Percentiles rank a stretch among this genome's conserved stretches.
phyloP scores from a whole-genome alignment of 768 basidiomycete species.

The Xerocomellus chrysenteron region DNA sequence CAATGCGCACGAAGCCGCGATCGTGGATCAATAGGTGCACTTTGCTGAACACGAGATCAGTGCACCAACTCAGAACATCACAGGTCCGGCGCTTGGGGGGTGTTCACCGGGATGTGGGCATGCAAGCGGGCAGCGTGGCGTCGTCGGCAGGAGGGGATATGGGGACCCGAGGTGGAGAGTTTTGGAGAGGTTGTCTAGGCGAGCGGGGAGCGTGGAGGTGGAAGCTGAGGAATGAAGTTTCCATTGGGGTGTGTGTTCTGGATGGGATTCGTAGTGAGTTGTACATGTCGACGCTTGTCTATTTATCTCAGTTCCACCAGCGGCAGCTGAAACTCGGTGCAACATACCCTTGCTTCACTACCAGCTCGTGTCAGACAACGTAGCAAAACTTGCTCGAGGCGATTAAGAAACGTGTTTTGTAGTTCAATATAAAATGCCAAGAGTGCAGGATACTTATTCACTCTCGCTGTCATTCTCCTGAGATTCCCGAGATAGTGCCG shows the following conservation, averaged over 20 bases:
- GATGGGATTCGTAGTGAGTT: neutral
- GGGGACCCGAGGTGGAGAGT: slow-evolving; percentile 25
- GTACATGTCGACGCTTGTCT: neutral
- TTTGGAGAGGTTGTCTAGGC: slow-evolving; percentile 16
- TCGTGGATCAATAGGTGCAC: slow-evolving; percentile 15
- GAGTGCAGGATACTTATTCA: no score
- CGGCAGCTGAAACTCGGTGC: no score
- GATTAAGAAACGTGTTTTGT: no score
- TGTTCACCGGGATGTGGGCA: slow-evolving; percentile 18
- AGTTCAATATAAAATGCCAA: no score
- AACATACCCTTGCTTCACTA: no score
- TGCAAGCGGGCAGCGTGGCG: slow-evolving; percentile 10
- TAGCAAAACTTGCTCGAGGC: no score
- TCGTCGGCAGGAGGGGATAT: slow-evolving; percentile 1
- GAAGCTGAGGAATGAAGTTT: slow-evolving; percentile 5
- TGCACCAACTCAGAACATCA: neutral
- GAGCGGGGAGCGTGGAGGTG: slow-evolving; percentile 20
- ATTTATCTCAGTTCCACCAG: neutral
- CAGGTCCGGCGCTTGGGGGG: neutral
- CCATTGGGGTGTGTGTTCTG: neutral
- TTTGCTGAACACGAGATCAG: slow-evolving; percentile 15
- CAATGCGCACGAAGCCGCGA: slow-evolving; percentile 6
- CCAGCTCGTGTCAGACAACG: no score
- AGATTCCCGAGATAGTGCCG: no score
- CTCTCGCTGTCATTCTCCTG: no score